Evolutionary conservation across 2,329 filamentous ascomycete genomes (phyloP).

Genomic region (Alternaria burnsii): DNA sequence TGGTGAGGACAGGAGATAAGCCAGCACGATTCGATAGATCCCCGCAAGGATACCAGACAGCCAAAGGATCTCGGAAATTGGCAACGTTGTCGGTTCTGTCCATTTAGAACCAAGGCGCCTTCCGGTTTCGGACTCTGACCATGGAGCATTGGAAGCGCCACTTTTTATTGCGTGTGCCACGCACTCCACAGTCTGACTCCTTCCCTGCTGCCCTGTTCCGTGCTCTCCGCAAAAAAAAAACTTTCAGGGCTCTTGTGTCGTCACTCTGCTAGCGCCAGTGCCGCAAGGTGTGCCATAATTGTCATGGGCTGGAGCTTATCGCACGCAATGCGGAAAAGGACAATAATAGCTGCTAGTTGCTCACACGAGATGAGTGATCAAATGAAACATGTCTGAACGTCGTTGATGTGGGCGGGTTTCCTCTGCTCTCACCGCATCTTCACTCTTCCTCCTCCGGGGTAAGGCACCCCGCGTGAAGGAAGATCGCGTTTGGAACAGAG

Average conservation of each 20-base stretch:
- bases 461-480: conserved; percentile 26
- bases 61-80: conserved; percentile 19
- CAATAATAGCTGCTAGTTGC: conserved; percentile 20
- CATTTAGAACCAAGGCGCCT: conserved; percentile 11
- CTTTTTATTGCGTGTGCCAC: conserved; percentile 12
- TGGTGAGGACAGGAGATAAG: conserved; percentile 19
- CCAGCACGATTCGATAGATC: conserved; percentile 22
- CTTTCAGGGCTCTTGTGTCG: conserved; percentile 13
- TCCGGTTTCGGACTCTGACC: conserved; percentile 21
- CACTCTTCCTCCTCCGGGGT: conserved; percentile 9
- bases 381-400: conserved; percentile 22
- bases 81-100: conserved; percentile 2
- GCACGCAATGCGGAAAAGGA: conserved; percentile 27
- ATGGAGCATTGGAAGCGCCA: conserved; percentile 11
- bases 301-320: conserved; percentile 29
- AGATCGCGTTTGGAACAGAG: conserved; percentile 12
- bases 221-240: conserved; percentile 16
- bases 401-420: not conserved
- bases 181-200: conserved; percentile 18
- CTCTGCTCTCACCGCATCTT: conserved; percentile 23
- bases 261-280: conserved; percentile 16
- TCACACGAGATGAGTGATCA: conserved; percentile 19
- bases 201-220: conserved; percentile 7
- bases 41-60: conserved; percentile 17
- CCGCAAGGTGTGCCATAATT: conserved; percentile 11